Percentiles rank a stretch among this genome's conserved stretches.
Conservation (phyloP, 352 stramenopile species). For the Globisporangium apiculatum region DNA sequence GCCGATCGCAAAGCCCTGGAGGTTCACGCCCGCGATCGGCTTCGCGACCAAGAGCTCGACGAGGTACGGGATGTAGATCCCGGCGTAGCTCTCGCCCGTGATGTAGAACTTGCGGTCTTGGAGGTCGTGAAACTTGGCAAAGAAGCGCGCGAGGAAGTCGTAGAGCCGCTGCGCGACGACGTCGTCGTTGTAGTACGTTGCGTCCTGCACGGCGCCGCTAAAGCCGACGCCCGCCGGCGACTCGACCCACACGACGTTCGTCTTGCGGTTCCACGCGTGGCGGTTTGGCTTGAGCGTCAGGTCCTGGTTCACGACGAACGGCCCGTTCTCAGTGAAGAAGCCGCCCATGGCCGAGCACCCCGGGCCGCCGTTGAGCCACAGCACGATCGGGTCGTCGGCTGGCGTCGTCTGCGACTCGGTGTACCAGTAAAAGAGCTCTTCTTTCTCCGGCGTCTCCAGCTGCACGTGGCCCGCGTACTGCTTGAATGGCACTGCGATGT, state of each 20-base stretch:
- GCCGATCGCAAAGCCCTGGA: slow-evolving; percentile 72
- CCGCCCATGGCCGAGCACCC: slow-evolving; percentile 72
- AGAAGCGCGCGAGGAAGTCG: slow-evolving; percentile 69
- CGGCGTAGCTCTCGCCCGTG: slow-evolving; percentile 78
- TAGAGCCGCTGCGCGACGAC: slow-evolving; percentile 67
- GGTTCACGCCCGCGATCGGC: slow-evolving; percentile 56
- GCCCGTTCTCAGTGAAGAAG: slow-evolving; percentile 67
- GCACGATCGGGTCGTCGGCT: slow-evolving; percentile 55
- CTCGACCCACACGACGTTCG: slow-evolving; percentile 76
- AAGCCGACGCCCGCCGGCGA: slow-evolving; percentile 71
- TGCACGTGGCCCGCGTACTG: slow-evolving; percentile 62
- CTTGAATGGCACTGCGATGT: slow-evolving; percentile 41
- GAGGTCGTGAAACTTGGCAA: slow-evolving; percentile 65
- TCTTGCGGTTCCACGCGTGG: slow-evolving; percentile 75
- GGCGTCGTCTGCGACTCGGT: slow-evolving; percentile 56
- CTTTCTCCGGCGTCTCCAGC: slow-evolving; percentile 41
- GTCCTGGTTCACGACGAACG: slow-evolving; percentile 56
- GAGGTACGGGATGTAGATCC: slow-evolving; percentile 89
- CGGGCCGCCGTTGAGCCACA: slow-evolving; percentile 79
- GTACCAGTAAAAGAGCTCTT: slow-evolving; percentile 77
- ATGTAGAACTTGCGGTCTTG: slow-evolving; percentile 75
- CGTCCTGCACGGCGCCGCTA: slow-evolving; percentile 43
- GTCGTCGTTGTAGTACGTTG: slow-evolving; percentile 80
- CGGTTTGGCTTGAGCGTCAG: slow-evolving; percentile 53
- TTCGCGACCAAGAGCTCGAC: slow-evolving; percentile 65